A percentile compares a stretch with the other conserved stretches of the same genome.
Evolutionary conservation across 331 rosid species (phyloP).

Genomic region (Phaseolus coccineus): DNA sequence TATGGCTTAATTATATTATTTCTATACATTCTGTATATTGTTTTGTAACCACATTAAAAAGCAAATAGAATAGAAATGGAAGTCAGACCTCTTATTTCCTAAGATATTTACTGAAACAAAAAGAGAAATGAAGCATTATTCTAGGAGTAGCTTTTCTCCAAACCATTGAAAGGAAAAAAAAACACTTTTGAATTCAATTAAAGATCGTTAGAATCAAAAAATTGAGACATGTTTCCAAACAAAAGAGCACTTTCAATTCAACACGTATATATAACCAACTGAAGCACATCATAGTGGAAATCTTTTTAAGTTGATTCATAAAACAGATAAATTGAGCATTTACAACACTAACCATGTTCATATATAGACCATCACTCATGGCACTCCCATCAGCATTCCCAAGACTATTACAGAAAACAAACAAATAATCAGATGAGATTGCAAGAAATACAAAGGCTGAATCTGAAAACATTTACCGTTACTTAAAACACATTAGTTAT

Average conservation of each 20-base stretch:
- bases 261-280: slow-evolving; percentile 31
- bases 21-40: neutral
- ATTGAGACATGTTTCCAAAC: slow-evolving; percentile 7
- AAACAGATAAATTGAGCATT: slow-evolving; percentile 8
- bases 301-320: neutral
- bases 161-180: neutral
- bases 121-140: neutral
- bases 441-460: slow-evolving; percentile 31
- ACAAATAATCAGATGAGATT: slow-evolving; percentile 44
- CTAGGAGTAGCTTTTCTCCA: slow-evolving; percentile 22
- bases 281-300: neutral
- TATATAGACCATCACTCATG: slow-evolving; percentile 50
- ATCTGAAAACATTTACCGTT: slow-evolving; percentile 24
- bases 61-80: neutral
- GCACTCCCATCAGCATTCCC: slow-evolving; percentile 61
- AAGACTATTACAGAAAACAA: slow-evolving; percentile 52
- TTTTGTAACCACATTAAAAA: slow-evolving; percentile 17
- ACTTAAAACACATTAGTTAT: slow-evolving; percentile 46
- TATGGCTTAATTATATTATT: slow-evolving; percentile 2
- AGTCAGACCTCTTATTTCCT: neutral
- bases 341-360: slow-evolving; percentile 65
- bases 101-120: neutral
- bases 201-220: neutral
- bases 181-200: neutral
- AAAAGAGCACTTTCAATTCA: neutral